Evolutionary conservation across 2,329 filamentous ascomycete species (phyloP).

Genomic region (Saccharata proteae): DNA sequence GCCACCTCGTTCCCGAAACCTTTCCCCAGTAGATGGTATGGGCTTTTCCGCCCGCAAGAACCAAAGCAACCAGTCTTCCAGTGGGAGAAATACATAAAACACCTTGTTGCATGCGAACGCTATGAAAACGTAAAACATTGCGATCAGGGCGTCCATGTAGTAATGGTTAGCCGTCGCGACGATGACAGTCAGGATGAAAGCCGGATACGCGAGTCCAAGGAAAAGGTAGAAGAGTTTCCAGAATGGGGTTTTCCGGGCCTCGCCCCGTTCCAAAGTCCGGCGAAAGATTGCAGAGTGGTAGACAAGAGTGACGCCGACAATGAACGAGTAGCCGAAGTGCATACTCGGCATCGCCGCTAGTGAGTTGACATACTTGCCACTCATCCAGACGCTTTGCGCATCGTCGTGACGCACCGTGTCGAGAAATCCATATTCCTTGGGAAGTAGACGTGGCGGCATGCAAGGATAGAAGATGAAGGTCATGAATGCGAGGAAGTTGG

Average conservation of each 20-base stretch:
- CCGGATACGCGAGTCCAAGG: slow-evolving; percentile 40
- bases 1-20: slow-evolving; percentile 26
- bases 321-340: slow-evolving; percentile 45
- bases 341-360: slow-evolving; percentile 38
- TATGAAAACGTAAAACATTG: slow-evolving; percentile 35
- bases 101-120: slow-evolving; percentile 38
- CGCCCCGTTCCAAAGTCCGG: slow-evolving; percentile 29
- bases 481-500: slow-evolving; percentile 41
- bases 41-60: slow-evolving; percentile 40
- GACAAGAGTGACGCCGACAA: slow-evolving; percentile 40
- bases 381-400: slow-evolving; percentile 35
- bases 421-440: slow-evolving; percentile 32
- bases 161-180: slow-evolving; percentile 53
- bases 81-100: slow-evolving; percentile 38
- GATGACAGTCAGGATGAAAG: slow-evolving; percentile 44
- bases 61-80: slow-evolving; percentile 40
- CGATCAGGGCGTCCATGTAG: slow-evolving; percentile 42
- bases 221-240: slow-evolving; percentile 33
- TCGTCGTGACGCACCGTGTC: slow-evolving; percentile 36
- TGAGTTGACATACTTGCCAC: slow-evolving; percentile 33
- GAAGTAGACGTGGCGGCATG: slow-evolving; percentile 39
- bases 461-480: slow-evolving; percentile 42
- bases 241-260: slow-evolving; percentile 28
- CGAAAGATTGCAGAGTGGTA: slow-evolving; percentile 39
- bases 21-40: slow-evolving; percentile 40